phyloP scores from a whole-genome alignment of 768 basidiomycete genomes.

The Rossbeevera mucosa region DNA sequence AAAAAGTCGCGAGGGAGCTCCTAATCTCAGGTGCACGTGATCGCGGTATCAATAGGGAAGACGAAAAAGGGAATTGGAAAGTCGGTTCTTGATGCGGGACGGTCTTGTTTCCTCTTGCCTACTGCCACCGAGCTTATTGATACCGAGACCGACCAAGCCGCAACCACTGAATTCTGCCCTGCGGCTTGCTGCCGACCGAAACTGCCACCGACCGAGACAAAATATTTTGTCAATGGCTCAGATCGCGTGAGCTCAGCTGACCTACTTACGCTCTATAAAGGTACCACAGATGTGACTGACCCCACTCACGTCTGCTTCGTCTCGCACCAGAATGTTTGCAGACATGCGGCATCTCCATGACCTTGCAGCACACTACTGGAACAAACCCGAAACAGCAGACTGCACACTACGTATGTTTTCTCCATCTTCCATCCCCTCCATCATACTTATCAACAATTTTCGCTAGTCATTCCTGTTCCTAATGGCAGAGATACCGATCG shows the following conservation, averaged over 20 bases:
- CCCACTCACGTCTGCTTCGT: too few species aligned
- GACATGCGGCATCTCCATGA: background rate
- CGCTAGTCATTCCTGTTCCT: conserved; percentile 46
- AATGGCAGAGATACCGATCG: conserved; percentile 28
- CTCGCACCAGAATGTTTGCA: background rate
- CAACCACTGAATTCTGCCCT: background rate
- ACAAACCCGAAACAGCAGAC: conserved; percentile 69
- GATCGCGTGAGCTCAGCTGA: background rate
- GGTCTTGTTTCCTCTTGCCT: background rate
- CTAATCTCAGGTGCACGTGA: too few species aligned
- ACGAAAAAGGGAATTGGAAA: background rate
- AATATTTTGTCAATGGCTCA: background rate
- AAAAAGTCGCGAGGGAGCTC: too few species aligned
- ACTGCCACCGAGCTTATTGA: background rate
- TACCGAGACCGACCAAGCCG: background rate
- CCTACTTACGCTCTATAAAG: too few species aligned
- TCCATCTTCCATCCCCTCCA: background rate
- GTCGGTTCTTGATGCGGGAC: background rate
- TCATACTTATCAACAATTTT: background rate
- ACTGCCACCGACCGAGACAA: conserved; percentile 2
- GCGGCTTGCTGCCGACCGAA: background rate
- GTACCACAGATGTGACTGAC: too few species aligned
- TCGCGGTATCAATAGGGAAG: too few species aligned
- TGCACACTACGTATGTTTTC: conserved; percentile 63
- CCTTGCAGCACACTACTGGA: conserved; percentile 68